Percentiles rank a stretch among this genome's conserved stretches.
Conservation (phyloP, 257 asterid genomes). For the Thymus quinquecostatus region DNA sequence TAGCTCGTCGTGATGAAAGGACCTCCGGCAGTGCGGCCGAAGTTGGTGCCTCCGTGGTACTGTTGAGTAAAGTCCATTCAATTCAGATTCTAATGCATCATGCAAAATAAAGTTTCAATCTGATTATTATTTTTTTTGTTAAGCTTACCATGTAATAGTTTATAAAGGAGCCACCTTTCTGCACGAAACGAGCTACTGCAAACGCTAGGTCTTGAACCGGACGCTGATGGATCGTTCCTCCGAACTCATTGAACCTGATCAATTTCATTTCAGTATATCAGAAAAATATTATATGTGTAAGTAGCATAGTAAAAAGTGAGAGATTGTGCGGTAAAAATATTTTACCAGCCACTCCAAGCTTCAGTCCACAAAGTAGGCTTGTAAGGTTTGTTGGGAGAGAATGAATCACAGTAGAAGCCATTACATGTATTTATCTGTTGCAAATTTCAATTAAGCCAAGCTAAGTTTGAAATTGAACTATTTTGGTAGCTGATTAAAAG, state of each 20-base stretch:
- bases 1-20: slow-evolving; percentile 92
- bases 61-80: slow-evolving; percentile 30
- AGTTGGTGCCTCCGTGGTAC: slow-evolving; percentile 95
- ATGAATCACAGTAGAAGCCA: slow-evolving; percentile 86
- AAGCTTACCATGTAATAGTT: slow-evolving; percentile 93
- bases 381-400: slow-evolving; percentile 86
- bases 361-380: slow-evolving; percentile 97
- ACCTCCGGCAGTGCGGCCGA: slow-evolving; percentile 93
- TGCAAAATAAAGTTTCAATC: neutral
- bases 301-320: neutral
- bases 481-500: neutral
- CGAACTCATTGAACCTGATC: slow-evolving; percentile 83
- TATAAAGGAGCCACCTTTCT: slow-evolving; percentile 84
- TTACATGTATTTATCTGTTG: slow-evolving; percentile 92
- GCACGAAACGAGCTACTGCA: slow-evolving; percentile 84
- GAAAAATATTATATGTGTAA: slow-evolving; percentile 6
- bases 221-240: slow-evolving; percentile 78
- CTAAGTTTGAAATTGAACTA: neutral
- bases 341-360: slow-evolving; percentile 97
- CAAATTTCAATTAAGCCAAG: neutral
- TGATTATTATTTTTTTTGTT: no score
- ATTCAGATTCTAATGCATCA: neutral
- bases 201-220: slow-evolving; percentile 96
- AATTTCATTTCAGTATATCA: neutral
- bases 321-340: neutral